These are phyloP conservation scores for Trichosporon sp. DNA, from an alignment of 1,284 basidiomycete species.

Conservation along the genomic window DNA sequence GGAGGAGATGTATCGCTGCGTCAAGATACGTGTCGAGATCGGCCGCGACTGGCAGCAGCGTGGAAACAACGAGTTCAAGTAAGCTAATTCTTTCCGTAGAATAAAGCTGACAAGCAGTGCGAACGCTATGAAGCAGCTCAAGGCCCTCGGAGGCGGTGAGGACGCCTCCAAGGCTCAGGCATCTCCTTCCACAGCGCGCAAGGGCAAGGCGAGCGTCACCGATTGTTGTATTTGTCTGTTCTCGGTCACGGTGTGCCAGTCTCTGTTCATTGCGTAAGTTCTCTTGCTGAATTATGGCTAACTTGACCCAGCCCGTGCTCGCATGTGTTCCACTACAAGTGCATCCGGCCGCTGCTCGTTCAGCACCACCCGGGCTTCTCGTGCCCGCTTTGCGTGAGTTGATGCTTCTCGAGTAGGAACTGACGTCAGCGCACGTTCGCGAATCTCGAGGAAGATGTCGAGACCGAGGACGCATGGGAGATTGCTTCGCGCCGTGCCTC, in stretches of 20 bases:
- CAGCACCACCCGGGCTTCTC: conserved; percentile 87
- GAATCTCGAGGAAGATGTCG: conserved; percentile 93
- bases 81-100: conserved; percentile 40
- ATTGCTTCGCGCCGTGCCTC: conserved; percentile 43
- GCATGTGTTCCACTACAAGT: conserved; percentile 98
- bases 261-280: conserved; percentile 78
- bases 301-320: conserved; percentile 65
- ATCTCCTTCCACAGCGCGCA: conserved; percentile 17
- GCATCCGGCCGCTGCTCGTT: conserved; percentile 83
- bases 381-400: conserved; percentile 74
- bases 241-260: conserved; percentile 87
- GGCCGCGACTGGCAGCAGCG: conserved; percentile 88
- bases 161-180: conserved; percentile 19
- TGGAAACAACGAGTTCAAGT: conserved; percentile 91
- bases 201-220: conserved; percentile 53
- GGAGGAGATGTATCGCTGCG: conserved; percentile 95
- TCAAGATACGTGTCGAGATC: conserved; percentile 89
- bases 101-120: conserved; percentile 28
- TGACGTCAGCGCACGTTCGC: conserved; percentile 65
- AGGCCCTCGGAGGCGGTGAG: conserved; percentile 33
- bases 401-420: not conserved
- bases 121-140: conserved; percentile 44
- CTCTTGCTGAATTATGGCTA: not conserved
- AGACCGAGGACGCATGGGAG: conserved; percentile 57
- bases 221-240: conserved; percentile 98